phyloP scores from a whole-genome alignment of 768 basidiomycete species.

The Favolaschia claudopus region DNA sequence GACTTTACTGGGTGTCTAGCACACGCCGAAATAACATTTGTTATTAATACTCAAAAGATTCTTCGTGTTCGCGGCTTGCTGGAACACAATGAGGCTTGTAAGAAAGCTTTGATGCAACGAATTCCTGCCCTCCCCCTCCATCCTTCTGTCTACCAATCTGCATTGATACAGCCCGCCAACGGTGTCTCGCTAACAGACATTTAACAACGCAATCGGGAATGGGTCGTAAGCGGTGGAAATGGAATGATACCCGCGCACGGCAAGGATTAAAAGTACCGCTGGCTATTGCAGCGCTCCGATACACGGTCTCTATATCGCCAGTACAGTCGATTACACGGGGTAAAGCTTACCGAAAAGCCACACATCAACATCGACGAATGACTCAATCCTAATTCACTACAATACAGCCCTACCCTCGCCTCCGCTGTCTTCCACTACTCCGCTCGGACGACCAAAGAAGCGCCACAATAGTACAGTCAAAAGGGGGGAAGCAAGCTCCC shows the following conservation, averaged over 20 bases:
- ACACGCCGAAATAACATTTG: background rate
- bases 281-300: conserved; percentile 22
- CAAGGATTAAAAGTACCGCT: background rate
- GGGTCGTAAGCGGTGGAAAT: background rate
- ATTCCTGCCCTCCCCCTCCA: background rate
- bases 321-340: conserved; percentile 23
- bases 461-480: too few relatives aligned
- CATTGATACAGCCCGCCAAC: background rate
- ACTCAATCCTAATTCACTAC: conserved; percentile 29
- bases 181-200: background rate
- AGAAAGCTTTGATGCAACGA: background rate
- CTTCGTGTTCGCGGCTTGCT: background rate
- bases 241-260: background rate
- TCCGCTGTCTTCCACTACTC: conserved; percentile 34
- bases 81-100: background rate
- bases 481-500: too few relatives aligned
- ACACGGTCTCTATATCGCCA: conserved; percentile 30
- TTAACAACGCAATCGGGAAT: background rate
- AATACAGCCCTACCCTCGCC: conserved; percentile 24
- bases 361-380: conserved; percentile 35
- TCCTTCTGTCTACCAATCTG: background rate
- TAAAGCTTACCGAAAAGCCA: conserved; percentile 9
- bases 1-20: background rate
- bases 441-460: conserved; percentile 17
- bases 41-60: background rate